Percentiles rank a stretch among this genome's conserved stretches.
These are phyloP conservation scores for Perkinsus olseni DNA, from an alignment of 169 alveolate species.

Conservation along the genomic window DNA sequence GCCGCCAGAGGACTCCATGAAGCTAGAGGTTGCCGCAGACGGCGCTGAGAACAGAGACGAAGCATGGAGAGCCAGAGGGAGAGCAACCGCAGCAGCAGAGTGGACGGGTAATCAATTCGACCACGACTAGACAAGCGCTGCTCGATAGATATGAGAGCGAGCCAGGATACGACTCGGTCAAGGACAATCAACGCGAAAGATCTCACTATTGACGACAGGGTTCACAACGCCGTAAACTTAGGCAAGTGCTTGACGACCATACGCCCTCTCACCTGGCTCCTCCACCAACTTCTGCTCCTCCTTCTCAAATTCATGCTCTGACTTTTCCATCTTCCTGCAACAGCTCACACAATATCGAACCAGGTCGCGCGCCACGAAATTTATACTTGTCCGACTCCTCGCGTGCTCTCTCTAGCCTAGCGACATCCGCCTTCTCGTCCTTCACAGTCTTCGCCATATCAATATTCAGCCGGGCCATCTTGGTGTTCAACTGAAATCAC, in stretches of 20 bases:
- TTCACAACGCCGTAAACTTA: too few relatives aligned
- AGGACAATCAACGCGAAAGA: too few relatives aligned
- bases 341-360: background rate
- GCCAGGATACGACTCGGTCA: too few relatives aligned
- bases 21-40: background rate
- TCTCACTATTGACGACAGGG: too few relatives aligned
- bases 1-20: background rate
- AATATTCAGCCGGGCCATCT: background rate
- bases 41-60: background rate
- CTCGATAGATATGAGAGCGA: too few relatives aligned
- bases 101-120: too few relatives aligned
- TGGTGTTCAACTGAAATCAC: background rate
- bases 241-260: background rate
- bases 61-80: too few relatives aligned
- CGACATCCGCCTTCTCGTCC: background rate
- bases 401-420: background rate
- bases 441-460: background rate
- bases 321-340: background rate
- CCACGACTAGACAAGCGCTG: too few relatives aligned
- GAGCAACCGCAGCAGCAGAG: too few relatives aligned
- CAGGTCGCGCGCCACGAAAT: background rate
- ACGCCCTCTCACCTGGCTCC: background rate
- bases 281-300: background rate
- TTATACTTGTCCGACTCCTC: background rate
- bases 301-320: background rate